Evolutionary conservation across 768 basidiomycete species (phyloP).

Genomic region (Lentinula raphanica): DNA sequence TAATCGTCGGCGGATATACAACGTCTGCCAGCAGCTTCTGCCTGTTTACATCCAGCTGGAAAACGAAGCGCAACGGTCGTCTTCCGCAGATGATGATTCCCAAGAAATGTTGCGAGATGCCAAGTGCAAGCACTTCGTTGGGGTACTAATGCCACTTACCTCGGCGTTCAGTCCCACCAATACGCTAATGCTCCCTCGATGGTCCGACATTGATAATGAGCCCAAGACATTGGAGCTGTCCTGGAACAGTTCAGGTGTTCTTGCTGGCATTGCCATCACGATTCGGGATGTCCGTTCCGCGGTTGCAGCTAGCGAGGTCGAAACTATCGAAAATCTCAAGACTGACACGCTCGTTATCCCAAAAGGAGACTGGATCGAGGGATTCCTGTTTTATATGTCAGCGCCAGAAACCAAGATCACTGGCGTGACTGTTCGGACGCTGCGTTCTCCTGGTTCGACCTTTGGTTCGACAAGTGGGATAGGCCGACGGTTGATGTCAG

Average conservation of each 20-base stretch:
- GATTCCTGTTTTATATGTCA: not conserved
- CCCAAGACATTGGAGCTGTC: not conserved
- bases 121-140: not conserved
- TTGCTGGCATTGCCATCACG: not conserved
- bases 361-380: not conserved
- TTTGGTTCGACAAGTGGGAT: not conserved
- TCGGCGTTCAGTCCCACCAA: not conserved
- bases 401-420: not conserved
- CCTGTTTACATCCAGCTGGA: not conserved
- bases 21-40: not conserved
- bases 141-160: not conserved
- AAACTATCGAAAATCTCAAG: not conserved
- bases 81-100: not conserved
- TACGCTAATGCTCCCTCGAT: not conserved
- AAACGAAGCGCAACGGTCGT: not conserved
- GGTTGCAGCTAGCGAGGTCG: not conserved
- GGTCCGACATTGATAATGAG: not conserved
- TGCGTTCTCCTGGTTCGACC: not conserved
- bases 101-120: not conserved
- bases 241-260: not conserved
- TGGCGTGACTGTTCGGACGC: not conserved
- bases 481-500: not conserved
- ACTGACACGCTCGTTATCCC: not conserved
- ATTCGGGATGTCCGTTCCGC: not conserved
- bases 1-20: not conserved